A percentile compares a stretch with the other conserved stretches of the same genome.
Evolutionary conservation across 768 basidiomycete species (phyloP).

Genomic region (Termitomyces eurrhizus): DNA sequence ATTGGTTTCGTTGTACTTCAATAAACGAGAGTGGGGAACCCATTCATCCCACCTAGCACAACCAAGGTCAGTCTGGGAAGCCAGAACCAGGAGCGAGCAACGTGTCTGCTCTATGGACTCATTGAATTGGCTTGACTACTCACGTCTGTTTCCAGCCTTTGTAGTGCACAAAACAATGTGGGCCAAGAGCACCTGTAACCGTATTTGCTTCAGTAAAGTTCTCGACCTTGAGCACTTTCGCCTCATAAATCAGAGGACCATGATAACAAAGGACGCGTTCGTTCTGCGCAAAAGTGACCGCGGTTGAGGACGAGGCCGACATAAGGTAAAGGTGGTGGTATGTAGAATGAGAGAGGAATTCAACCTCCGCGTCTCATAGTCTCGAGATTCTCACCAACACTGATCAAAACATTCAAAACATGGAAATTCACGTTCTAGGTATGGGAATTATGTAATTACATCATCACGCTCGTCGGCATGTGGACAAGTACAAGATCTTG

Average conservation of each 20-base stretch:
- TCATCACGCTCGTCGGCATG: slow-evolving; percentile 8
- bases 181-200: slow-evolving; percentile 57
- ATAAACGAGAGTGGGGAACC: slow-evolving; percentile 77
- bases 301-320: slow-evolving; percentile 25
- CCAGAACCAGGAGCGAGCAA: not conserved
- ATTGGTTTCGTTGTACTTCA: slow-evolving; percentile 83
- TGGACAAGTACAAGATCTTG: not conserved
- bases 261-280: slow-evolving; percentile 93
- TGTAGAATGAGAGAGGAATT: slow-evolving; percentile 1
- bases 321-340: slow-evolving; percentile 6
- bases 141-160: slow-evolving; percentile 99
- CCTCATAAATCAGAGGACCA: slow-evolving; percentile 93
- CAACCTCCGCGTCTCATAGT: slow-evolving; percentile 10
- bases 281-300: slow-evolving; percentile 44
- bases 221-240: slow-evolving; percentile 76
- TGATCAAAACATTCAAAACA: not conserved
- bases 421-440: not conserved
- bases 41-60: slow-evolving; percentile 89
- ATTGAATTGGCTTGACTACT: slow-evolving; percentile 19
- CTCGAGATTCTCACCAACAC: slow-evolving; percentile 1
- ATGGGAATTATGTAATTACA: slow-evolving; percentile 7
- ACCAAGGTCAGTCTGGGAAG: slow-evolving; percentile 6
- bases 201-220: slow-evolving; percentile 62
- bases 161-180: slow-evolving; percentile 95
- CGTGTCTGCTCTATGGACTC: not conserved